Base-by-base conservation (phyloP, 2,329 filamentous ascomycete species). In the Ascochyta fabae region DNA sequence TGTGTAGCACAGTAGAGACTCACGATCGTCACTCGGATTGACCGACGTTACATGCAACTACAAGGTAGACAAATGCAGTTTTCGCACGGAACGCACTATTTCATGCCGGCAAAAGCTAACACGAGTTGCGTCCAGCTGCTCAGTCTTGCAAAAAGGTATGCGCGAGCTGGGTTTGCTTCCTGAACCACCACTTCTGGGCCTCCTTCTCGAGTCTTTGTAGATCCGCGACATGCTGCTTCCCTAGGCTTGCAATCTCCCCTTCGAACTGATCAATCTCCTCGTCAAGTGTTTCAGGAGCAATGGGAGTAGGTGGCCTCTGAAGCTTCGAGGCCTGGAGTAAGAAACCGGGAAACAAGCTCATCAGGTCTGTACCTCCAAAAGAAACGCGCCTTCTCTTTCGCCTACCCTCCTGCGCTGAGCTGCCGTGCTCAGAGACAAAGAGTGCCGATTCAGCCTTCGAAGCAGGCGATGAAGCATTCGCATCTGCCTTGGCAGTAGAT, bases 331-430 rank as follows among this genome's bases (percentile, higher is more conserved):
- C 40, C 7, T 58, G 50, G 16, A 61, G 56, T 24, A 72, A 43
- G 39, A 72, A 70, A 1, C 23, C 40, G 3, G 69, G 69, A 7
- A 60, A 59, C 33, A 57, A 23, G 2, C 13, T 47, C 13, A 34
- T 29, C 47, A 51, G 16, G 8, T 47, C 43, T 16, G 47, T 19
- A 9, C 31, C 13, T 2, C 29, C 38, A 31, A 72, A 72, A 2
- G 64, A 65, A 33, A 73, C 68, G 3, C 34, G 59, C 49, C 69
- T 72, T 48, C 65, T 69, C 39, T 56, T 55, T 6, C 39, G 7
- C 10, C 12, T 36, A 5, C n/a, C 38, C 19, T 39, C 27, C 9
- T 43, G 31, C 9, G 16, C 44, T 5, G 59, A 39, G 9, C 27
- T 53, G 2, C 33, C 57, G 9, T 64, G 50, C 40, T 70, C 64